phyloP scores from a whole-genome alignment of 164 flowering plant species.

The Annona squamosa region DNA sequence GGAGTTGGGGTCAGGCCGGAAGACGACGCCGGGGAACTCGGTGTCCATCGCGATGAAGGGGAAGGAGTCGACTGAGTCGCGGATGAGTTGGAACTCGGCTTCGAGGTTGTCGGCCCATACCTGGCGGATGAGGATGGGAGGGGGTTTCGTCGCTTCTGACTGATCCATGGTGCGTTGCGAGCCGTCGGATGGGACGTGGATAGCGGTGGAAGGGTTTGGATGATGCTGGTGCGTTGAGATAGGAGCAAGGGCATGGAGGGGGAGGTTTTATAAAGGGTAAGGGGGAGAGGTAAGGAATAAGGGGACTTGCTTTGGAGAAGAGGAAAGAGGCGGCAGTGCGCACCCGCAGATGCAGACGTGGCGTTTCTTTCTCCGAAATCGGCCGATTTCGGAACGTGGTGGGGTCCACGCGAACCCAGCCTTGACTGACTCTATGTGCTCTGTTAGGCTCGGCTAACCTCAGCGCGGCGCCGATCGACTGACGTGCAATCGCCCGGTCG shows the following conservation, averaged over 20 bases:
- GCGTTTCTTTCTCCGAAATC: background rate
- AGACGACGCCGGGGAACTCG: slow-evolving; percentile 31
- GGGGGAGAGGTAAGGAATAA: background rate
- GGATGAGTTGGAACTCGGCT: slow-evolving; percentile 22
- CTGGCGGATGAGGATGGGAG: slow-evolving; percentile 19
- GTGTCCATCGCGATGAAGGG: slow-evolving; percentile 30
- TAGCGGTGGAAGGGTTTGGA: background rate
- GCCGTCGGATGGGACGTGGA: background rate
- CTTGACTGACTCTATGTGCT: too few species aligned
- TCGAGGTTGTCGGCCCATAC: slow-evolving; percentile 27
- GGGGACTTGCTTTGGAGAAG: background rate
- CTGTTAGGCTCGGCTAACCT: too few species aligned
- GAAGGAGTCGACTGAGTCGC: slow-evolving; percentile 15
- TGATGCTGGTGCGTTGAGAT: background rate
- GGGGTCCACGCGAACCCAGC: too few species aligned
- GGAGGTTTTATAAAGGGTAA: background rate
- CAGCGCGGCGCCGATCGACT: too few species aligned
- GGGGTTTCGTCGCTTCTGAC: background rate
- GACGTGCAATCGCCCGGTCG: too few species aligned
- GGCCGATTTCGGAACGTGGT: too few species aligned
- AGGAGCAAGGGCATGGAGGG: background rate
- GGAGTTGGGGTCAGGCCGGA: slow-evolving; percentile 8
- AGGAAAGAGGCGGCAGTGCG: background rate
- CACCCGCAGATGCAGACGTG: background rate
- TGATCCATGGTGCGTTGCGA: background rate